Conservation (phyloP, 495 filamentous ascomycete genomes). For the Hypomontagnella monticulosa region DNA sequence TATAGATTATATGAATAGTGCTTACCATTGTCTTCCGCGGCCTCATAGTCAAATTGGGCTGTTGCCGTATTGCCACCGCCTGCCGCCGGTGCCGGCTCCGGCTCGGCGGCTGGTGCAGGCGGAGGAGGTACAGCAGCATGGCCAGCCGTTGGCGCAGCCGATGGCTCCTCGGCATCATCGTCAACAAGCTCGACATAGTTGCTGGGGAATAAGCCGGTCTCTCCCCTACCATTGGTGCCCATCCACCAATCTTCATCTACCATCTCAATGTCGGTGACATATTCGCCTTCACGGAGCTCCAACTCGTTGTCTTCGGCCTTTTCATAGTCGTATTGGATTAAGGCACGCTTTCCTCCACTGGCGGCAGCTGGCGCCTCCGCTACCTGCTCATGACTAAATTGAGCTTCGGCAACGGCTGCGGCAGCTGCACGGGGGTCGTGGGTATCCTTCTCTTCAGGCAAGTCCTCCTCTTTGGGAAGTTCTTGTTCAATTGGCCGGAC, state of each 20-base stretch:
- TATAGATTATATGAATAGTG: not conserved
- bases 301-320: slow-evolving; percentile 97
- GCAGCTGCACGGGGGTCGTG: slow-evolving; percentile 73
- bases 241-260: slow-evolving; percentile 99
- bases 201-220: slow-evolving; percentile 90
- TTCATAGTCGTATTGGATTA: slow-evolving; percentile 95
- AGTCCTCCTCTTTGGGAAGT: slow-evolving; percentile 69
- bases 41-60: slow-evolving; percentile 95
- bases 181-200: slow-evolving; percentile 94
- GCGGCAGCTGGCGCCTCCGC: slow-evolving; percentile 40
- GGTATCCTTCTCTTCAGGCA: slow-evolving; percentile 68
- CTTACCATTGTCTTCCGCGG: slow-evolving; percentile 90
- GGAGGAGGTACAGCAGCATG: slow-evolving; percentile 41
- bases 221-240: slow-evolving; percentile 81
- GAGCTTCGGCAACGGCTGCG: slow-evolving; percentile 58
- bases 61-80: slow-evolving; percentile 71
- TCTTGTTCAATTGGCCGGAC: slow-evolving; percentile 63
- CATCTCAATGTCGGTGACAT: slow-evolving; percentile 96
- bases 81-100: slow-evolving; percentile 39
- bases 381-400: slow-evolving; percentile 45
- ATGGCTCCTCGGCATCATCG: slow-evolving; percentile 50
- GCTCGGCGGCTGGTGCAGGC: slow-evolving; percentile 46
- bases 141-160: slow-evolving; percentile 27
- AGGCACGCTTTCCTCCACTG: slow-evolving; percentile 69
- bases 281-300: slow-evolving; percentile 88